Conservation (phyloP, 2,329 filamentous ascomycete species). For the Exophiala mesophila region DNA sequence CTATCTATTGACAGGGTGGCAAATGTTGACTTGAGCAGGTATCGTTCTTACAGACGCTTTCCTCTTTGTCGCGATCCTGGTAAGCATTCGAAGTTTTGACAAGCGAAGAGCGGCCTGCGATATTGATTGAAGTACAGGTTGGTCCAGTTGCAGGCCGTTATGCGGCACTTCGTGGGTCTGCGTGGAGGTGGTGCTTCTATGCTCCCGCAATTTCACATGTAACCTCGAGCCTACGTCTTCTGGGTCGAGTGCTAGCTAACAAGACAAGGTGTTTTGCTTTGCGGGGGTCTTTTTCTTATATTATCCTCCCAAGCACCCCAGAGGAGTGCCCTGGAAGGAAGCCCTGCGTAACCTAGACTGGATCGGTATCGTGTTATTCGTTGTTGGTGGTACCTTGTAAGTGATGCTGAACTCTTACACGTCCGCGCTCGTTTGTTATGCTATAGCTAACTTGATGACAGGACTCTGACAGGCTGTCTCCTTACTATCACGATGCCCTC, state of each 20-base stretch:
- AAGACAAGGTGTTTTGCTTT: conserved; percentile 2
- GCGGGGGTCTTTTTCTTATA: conserved; percentile 32
- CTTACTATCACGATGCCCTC: conserved; percentile 27
- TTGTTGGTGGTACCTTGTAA: too few relatives aligned
- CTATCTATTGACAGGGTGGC: too few relatives aligned
- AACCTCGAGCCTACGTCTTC: conserved; percentile 38
- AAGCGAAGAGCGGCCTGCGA: too few relatives aligned
- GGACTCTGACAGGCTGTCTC: conserved; percentile 5
- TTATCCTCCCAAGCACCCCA: conserved; percentile 38
- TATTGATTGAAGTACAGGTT: too few relatives aligned
- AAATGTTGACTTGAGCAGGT: too few relatives aligned
- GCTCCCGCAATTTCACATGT: conserved; percentile 40
- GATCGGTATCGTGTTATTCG: conserved; percentile 35
- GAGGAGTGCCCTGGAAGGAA: conserved; percentile 33
- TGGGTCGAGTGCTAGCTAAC: too few relatives aligned
- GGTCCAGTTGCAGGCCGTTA: too few relatives aligned
- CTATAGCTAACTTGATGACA: too few relatives aligned
- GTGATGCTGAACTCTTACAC: conserved; percentile 4
- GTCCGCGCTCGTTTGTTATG: too few relatives aligned
- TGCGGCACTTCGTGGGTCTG: too few relatives aligned
- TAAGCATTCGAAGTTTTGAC: too few relatives aligned
- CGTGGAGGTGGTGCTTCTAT: conserved; percentile 47
- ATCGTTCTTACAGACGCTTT: conserved; percentile 41
- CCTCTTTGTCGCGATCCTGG: conserved; percentile 42
- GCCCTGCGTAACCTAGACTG: conserved; percentile 38